phyloP scores from a whole-genome alignment of 768 basidiomycete species.

The Russula vinacea region DNA sequence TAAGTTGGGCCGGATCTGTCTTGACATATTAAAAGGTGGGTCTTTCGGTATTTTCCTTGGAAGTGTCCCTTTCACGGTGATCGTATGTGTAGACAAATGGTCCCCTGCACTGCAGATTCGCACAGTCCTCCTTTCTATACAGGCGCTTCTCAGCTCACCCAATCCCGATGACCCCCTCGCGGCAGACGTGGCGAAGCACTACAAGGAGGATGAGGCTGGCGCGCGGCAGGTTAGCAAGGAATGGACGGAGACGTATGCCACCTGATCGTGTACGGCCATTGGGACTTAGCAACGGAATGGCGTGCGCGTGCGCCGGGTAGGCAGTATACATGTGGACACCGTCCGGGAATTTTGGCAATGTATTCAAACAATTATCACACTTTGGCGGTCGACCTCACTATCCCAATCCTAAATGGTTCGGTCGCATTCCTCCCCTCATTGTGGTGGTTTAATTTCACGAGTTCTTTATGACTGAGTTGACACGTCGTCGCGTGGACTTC shows the following conservation, averaged over 20 bases:
- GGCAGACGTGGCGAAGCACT: conserved; percentile 95
- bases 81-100: conserved; percentile 79
- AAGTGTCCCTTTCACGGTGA: conserved; percentile 4
- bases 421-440: background rate
- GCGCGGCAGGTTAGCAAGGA: conserved; percentile 90
- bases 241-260: conserved; percentile 92
- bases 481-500: background rate
- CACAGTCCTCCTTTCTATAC: conserved; percentile 93
- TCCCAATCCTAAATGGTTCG: background rate
- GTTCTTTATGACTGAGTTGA: background rate
- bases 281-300: conserved; percentile 4
- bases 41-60: conserved; percentile 27
- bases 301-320: background rate
- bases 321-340: conserved; percentile 20
- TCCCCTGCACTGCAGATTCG: conserved; percentile 98
- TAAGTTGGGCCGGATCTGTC: conserved; percentile 96
- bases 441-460: background rate
- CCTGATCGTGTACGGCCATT: conserved; percentile 28
- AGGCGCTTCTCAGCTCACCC: conserved; percentile 93
- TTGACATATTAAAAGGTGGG: conserved; percentile 94
- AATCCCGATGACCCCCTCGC: conserved; percentile 96
- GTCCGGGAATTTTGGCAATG: conserved; percentile 19
- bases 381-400: background rate
- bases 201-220: conserved; percentile 95
- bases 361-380: conserved; percentile 20